A percentile compares a stretch with the other conserved stretches of the same genome.
Conservation (phyloP, 352 stramenopile species). For the Phytophthora gonapodyides region DNA sequence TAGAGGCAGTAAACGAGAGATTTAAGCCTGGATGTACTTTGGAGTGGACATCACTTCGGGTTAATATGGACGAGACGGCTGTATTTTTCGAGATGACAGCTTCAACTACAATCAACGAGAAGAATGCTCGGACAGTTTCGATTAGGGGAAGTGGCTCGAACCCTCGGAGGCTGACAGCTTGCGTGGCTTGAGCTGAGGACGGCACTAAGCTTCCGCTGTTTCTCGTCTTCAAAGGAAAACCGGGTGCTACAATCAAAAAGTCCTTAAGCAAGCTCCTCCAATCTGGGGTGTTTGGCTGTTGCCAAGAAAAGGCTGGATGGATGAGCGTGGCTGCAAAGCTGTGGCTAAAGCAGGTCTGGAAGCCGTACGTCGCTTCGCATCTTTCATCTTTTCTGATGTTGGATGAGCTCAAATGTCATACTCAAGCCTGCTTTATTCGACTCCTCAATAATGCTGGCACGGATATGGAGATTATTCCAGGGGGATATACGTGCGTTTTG, state of each 20-base stretch:
- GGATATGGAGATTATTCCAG: conserved; percentile 4
- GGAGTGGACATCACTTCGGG: conserved; percentile 1
- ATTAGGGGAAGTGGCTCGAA: too few species aligned
- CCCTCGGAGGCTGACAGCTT: too few species aligned
- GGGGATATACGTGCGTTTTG: conserved; percentile 12
- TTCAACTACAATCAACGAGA: too few species aligned
- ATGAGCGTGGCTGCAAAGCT: conserved; percentile 6
- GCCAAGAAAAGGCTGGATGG: too few species aligned
- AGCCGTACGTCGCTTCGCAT: background rate
- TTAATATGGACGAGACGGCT: conserved; percentile 13
- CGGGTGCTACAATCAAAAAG: too few species aligned
- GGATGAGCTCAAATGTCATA: conserved; percentile 14
- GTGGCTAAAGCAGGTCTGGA: conserved; percentile 11
- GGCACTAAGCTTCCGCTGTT: too few species aligned
- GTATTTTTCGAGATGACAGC: too few species aligned
- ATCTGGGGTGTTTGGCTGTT: too few species aligned
- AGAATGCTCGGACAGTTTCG: too few species aligned
- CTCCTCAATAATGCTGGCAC: background rate
- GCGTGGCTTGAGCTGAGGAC: too few species aligned
- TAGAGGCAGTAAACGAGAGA: background rate
- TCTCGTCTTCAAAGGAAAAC: too few species aligned
- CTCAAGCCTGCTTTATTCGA: conserved; percentile 3
- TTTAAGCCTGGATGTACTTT: background rate
- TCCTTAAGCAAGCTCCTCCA: too few species aligned
- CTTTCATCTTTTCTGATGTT: conserved; percentile 1